phyloP scores from a whole-genome alignment of 2,329 filamentous ascomycete species.

The Scytalidium sp. region DNA sequence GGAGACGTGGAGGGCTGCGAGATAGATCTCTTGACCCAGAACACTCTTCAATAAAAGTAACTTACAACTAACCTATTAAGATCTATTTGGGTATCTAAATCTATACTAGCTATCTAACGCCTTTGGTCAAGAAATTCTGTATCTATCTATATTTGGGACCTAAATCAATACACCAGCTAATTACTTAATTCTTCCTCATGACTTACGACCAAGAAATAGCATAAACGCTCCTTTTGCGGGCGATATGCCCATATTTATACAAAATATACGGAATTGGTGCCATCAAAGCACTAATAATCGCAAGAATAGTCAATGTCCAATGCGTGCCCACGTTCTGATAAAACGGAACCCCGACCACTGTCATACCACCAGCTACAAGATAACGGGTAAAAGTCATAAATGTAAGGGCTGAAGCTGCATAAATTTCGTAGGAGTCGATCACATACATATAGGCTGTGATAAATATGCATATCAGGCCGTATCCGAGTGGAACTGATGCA shows the following conservation, averaged over 20 bases:
- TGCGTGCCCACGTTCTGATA: conserved; percentile 35
- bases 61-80: too few relatives aligned
- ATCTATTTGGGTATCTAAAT: too few relatives aligned
- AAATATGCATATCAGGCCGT: conserved; percentile 37
- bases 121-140: too few relatives aligned
- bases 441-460: conserved; percentile 42
- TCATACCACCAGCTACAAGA: conserved; percentile 34
- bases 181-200: too few relatives aligned
- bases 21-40: too few relatives aligned
- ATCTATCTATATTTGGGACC: too few relatives aligned
- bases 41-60: too few relatives aligned
- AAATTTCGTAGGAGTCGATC: conserved; percentile 35
- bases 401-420: conserved; percentile 34
- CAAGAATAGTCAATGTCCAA: conserved; percentile 38
- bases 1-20: too few relatives aligned
- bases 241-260: conserved; percentile 30
- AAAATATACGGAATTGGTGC: conserved; percentile 38
- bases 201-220: background rate
- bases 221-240: conserved; percentile 17
- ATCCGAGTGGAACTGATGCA: conserved; percentile 38
- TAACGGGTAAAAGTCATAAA: conserved; percentile 38
- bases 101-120: too few relatives aligned
- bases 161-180: too few relatives aligned
- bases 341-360: conserved; percentile 27
- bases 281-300: conserved; percentile 33